These are phyloP conservation scores for Teratosphaeria viscida DNA, from an alignment of 2,329 filamentous ascomycete species.

Conservation along the genomic window DNA sequence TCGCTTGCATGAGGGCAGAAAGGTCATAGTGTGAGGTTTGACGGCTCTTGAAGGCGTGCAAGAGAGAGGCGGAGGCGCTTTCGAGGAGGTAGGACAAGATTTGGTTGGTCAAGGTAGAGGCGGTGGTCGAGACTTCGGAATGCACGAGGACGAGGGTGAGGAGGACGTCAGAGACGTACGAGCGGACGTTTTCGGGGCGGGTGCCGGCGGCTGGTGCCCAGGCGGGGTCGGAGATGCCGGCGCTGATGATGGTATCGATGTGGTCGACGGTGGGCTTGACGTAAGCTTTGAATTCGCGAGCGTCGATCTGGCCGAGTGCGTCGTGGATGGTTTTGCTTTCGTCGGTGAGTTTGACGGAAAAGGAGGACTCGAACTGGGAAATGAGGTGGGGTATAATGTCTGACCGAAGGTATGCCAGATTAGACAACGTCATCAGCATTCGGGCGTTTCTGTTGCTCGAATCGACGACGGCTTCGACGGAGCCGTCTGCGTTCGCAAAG, in stretches of 20 bases:
- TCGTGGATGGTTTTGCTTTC: slow-evolving; percentile 88
- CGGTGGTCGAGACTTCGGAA: slow-evolving; percentile 33
- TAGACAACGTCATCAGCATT: slow-evolving; percentile 87
- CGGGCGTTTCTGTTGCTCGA: slow-evolving; percentile 49
- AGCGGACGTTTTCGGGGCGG: slow-evolving; percentile 62
- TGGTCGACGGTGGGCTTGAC: slow-evolving; percentile 63
- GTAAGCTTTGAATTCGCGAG: slow-evolving; percentile 84
- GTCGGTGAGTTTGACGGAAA: slow-evolving; percentile 87
- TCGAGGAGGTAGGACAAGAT: slow-evolving; percentile 83
- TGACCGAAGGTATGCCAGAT: slow-evolving; percentile 71
- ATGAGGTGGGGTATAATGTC: slow-evolving; percentile 83
- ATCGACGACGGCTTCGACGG: slow-evolving; percentile 36
- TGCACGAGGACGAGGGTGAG: slow-evolving; percentile 63
- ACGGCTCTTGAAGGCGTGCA: slow-evolving; percentile 62
- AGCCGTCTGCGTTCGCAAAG: slow-evolving; percentile 7
- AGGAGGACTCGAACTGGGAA: slow-evolving; percentile 83
- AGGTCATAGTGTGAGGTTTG: slow-evolving; percentile 53
- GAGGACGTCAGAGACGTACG: slow-evolving; percentile 83
- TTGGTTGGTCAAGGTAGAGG: slow-evolving; percentile 63
- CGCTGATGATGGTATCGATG: slow-evolving; percentile 59
- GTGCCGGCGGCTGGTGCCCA: slow-evolving; percentile 53
- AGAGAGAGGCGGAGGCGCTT: slow-evolving; percentile 66
- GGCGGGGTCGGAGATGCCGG: slow-evolving; percentile 57
- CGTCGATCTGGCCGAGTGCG: slow-evolving; percentile 81
- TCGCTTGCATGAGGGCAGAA: slow-evolving; percentile 85